phyloP scores from a whole-genome alignment of 2,329 filamentous ascomycete species.

The Colletotrichum falcatum region DNA sequence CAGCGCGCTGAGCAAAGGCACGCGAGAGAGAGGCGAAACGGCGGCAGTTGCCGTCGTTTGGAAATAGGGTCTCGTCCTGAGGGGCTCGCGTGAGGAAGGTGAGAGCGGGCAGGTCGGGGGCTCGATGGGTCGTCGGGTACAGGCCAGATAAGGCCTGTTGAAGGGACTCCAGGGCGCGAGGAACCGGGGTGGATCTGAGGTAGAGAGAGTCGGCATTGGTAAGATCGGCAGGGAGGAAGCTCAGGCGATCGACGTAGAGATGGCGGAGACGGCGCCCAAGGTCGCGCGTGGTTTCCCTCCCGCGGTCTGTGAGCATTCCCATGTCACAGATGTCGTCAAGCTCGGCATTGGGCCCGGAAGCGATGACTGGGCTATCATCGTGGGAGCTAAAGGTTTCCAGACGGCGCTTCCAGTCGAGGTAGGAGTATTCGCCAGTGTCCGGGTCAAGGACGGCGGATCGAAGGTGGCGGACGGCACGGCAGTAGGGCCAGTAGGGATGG shows the following conservation, averaged over 20 bases:
- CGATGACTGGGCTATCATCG: conserved; percentile 74
- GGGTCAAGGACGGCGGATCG: conserved; percentile 63
- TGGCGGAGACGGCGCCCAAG: conserved; percentile 75
- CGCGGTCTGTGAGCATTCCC: conserved; percentile 81
- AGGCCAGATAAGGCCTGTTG: conserved; percentile 82
- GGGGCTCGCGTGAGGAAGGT: conserved; percentile 74
- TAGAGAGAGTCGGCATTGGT: conserved; percentile 70
- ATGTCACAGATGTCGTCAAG: conserved; percentile 85
- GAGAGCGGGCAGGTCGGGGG: conserved; percentile 65
- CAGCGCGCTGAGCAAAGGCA: conserved; percentile 78
- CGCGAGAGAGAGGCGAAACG: conserved; percentile 77
- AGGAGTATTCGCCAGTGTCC: conserved; percentile 54
- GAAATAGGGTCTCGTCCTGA: conserved; percentile 82
- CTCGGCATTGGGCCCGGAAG: conserved; percentile 74
- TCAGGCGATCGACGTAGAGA: conserved; percentile 81
- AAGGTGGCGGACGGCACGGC: conserved; percentile 79
- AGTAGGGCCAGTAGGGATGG: conserved; percentile 88
- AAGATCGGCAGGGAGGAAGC: conserved; percentile 74
- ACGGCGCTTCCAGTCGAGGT: conserved; percentile 74
- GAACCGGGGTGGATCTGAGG: conserved; percentile 79
- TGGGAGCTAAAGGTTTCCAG: conserved; percentile 84
- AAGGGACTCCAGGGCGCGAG: conserved; percentile 80
- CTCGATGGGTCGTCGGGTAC: conserved; percentile 69
- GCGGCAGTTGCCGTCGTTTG: conserved; percentile 78
- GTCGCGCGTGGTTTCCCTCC: conserved; percentile 76